phyloP scores from a whole-genome alignment of 768 basidiomycete genomes.

The Xerocomellus dryophilus region DNA sequence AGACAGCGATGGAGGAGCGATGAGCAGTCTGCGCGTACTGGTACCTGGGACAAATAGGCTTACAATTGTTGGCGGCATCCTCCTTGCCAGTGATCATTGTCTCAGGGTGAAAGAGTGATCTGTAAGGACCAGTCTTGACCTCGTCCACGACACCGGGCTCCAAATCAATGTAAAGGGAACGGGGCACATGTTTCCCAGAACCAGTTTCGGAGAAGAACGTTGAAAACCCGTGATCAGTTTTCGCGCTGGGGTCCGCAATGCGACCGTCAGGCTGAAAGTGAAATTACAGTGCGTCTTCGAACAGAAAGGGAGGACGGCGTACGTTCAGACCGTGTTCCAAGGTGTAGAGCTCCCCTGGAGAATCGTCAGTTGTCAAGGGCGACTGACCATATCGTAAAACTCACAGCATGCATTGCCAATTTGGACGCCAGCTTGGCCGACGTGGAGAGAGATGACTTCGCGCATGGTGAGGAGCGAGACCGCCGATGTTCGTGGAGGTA shows the following conservation, averaged over 20 bases:
- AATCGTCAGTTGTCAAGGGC: slow-evolving; percentile 11
- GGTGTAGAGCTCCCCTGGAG: slow-evolving; percentile 93
- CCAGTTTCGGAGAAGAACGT: slow-evolving; percentile 98
- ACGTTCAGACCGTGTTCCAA: slow-evolving; percentile 96
- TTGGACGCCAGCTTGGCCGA: slow-evolving; percentile 95
- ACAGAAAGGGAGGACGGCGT: slow-evolving; percentile 32
- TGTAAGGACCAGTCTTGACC: slow-evolving; percentile 88
- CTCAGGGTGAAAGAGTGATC: slow-evolving; percentile 96
- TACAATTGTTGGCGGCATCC: slow-evolving; percentile 99
- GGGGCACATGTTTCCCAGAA: slow-evolving; percentile 92
- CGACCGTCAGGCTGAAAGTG: slow-evolving; percentile 82
- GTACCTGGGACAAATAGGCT: slow-evolving; percentile 27
- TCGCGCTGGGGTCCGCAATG: slow-evolving; percentile 51
- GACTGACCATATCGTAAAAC: slow-evolving; percentile 30
- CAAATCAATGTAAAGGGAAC: slow-evolving; percentile 93
- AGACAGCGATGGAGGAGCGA: slow-evolving; percentile 9
- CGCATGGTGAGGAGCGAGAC: slow-evolving; percentile 50
- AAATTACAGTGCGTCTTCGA: slow-evolving; percentile 13
- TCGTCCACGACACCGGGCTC: slow-evolving; percentile 96
- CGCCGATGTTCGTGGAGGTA: slow-evolving; percentile 11
- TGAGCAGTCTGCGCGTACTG: slow-evolving; percentile 2
- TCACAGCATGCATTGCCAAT: slow-evolving; percentile 95
- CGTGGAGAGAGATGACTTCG: slow-evolving; percentile 94
- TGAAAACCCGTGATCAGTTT: slow-evolving; percentile 82
- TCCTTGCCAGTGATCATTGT: slow-evolving; percentile 97